These are phyloP conservation scores for Aspergillus egyptiacus DNA, from an alignment of 495 filamentous ascomycete species.

Conservation along the genomic window DNA sequence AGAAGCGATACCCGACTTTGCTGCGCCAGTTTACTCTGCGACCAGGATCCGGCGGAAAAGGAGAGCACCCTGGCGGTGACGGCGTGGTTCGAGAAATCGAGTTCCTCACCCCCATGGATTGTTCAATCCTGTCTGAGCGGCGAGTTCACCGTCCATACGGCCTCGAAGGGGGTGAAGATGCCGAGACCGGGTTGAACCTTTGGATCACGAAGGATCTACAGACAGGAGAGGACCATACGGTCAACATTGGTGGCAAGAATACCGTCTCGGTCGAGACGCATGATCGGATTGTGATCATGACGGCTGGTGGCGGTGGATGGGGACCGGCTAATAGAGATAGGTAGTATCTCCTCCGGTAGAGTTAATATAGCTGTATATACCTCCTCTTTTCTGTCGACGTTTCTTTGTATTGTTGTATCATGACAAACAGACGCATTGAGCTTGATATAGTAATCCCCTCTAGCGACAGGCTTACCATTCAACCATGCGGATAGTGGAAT, in stretches of 20 bases:
- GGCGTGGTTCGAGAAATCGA: slow-evolving; percentile 93
- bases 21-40: slow-evolving; percentile 79
- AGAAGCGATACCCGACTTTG: slow-evolving; percentile 85
- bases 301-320: slow-evolving; percentile 49
- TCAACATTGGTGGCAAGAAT: slow-evolving; percentile 92
- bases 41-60: slow-evolving; percentile 58
- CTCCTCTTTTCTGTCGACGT: too few species aligned
- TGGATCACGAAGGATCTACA: slow-evolving; percentile 66
- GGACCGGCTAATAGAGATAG: neutral
- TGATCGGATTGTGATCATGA: slow-evolving; percentile 75
- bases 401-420: too few species aligned
- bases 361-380: too few species aligned
- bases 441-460: too few species aligned
- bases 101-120: slow-evolving; percentile 82
- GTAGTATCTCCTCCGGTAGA: neutral
- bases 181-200: slow-evolving; percentile 70
- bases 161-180: slow-evolving; percentile 79
- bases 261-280: slow-evolving; percentile 79
- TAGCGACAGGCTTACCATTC: too few species aligned
- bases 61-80: slow-evolving; percentile 76
- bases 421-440: too few species aligned
- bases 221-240: slow-evolving; percentile 33
- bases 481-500: too few species aligned
- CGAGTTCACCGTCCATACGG: slow-evolving; percentile 87
- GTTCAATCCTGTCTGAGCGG: slow-evolving; percentile 82